Conservation (phyloP, 768 basidiomycete genomes). For the Fomitopsis serialis region DNA sequence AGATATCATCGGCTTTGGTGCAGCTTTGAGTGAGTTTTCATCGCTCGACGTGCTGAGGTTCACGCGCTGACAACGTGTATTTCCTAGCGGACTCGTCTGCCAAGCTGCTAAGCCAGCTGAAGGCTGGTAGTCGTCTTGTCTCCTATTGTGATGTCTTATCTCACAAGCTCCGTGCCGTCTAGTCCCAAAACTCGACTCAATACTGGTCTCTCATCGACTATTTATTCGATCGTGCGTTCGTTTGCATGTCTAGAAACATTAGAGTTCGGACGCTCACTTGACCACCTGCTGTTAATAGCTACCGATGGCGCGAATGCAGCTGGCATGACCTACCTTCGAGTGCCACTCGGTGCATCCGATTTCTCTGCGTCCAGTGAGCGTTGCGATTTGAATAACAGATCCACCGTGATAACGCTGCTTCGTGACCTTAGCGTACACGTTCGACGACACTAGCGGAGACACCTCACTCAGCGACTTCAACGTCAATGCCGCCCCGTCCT, state of each 20-base stretch:
- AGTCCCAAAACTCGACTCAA: constrained; percentile 47
- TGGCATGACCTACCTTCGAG: constrained; percentile 63
- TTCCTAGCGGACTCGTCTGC: constrained; percentile 67
- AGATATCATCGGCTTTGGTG: constrained; percentile 62
- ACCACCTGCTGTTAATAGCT: constrained; percentile 22
- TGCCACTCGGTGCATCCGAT: constrained; percentile 70
- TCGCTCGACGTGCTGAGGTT: neutral
- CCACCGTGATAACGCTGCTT: neutral
- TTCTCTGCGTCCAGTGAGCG: constrained; percentile 53
- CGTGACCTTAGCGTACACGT: constrained; percentile 44
- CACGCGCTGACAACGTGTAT: neutral
- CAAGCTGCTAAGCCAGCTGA: constrained; percentile 51
- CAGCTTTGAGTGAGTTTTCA: constrained; percentile 45
- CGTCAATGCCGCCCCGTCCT: constrained; percentile 50
- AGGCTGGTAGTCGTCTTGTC: constrained; percentile 34
- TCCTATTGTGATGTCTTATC: neutral
- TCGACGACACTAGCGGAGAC: constrained; percentile 57
- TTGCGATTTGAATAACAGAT: neutral
- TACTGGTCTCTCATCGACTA: constrained; percentile 55
- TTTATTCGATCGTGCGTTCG: constrained; percentile 44
- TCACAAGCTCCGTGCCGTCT: neutral
- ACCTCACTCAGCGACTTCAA: constrained; percentile 53
- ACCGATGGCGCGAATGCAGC: constrained; percentile 58
- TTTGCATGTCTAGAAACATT: neutral
- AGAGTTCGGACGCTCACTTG: neutral